These are phyloP conservation scores for Fusarium armeniacum DNA, from an alignment of 2,329 filamentous ascomycete genomes.

Conservation along the genomic window DNA sequence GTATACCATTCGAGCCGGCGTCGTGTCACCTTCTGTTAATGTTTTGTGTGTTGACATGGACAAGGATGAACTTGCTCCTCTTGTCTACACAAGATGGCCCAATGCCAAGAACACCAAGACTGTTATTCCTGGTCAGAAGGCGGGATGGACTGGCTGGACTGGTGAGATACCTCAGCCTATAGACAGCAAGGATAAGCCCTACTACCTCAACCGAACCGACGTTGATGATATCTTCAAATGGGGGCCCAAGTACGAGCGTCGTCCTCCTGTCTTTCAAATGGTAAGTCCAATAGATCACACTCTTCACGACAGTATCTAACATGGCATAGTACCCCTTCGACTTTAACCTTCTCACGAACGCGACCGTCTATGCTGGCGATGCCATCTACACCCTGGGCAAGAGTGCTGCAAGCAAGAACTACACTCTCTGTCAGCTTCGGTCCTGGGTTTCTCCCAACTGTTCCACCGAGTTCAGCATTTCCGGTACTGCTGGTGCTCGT, in stretches of 20 bases:
- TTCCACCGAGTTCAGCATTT: conserved; percentile 72
- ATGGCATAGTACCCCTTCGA: conserved; percentile 64
- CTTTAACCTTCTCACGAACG: conserved; percentile 77
- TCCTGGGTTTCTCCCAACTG: conserved; percentile 75
- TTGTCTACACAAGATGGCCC: conserved; percentile 75
- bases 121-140: conserved; percentile 53
- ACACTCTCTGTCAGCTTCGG: conserved; percentile 76
- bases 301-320: conserved; percentile 9
- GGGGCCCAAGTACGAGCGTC: conserved; percentile 65
- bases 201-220: conserved; percentile 68
- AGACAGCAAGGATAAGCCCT: conserved; percentile 41
- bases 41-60: conserved; percentile 79
- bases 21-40: conserved; percentile 78
- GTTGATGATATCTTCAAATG: conserved; percentile 81
- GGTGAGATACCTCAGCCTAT: conserved; percentile 55
- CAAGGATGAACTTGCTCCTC: conserved; percentile 68
- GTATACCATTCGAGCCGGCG: conserved; percentile 76
- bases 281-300: conserved; percentile 52
- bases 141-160: conserved; percentile 56
- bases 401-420: conserved; percentile 58
- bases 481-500: conserved; percentile 68
- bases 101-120: conserved; percentile 54
- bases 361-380: conserved; percentile 58
- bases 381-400: conserved; percentile 77
- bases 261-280: conserved; percentile 66